Conservation (phyloP, 108 stramenopile species). For the Skeletonema marinoi region DNA sequence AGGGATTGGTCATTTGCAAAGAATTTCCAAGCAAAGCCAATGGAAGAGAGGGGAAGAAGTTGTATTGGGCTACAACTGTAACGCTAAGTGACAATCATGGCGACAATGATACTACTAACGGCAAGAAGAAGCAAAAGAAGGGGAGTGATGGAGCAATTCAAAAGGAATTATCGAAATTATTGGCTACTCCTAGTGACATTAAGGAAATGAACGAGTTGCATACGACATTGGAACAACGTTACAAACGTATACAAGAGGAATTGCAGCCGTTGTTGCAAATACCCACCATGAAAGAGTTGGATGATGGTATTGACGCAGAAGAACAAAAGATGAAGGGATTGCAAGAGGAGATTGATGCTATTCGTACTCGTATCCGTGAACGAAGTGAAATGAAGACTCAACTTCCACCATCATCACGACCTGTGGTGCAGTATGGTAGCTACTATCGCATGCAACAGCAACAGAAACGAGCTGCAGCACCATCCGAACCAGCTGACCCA, state of each 20-base stretch:
- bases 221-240: conserved; percentile 22
- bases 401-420: neutral
- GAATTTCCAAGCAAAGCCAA: conserved; percentile 60
- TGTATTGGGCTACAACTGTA: conserved; percentile 67
- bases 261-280: conserved; percentile 37
- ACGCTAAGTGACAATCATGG: neutral
- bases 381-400: neutral
- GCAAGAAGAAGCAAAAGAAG: conserved; percentile 36
- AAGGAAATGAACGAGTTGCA: conserved; percentile 26
- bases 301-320: conserved; percentile 19
- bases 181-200: conserved; percentile 49
- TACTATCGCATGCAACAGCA: conserved; percentile 14
- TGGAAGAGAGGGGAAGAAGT: conserved; percentile 48
- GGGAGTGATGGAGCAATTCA: conserved; percentile 30
- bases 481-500: conserved; percentile 37
- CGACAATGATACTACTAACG: neutral
- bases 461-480: neutral
- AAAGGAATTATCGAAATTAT: conserved; percentile 25
- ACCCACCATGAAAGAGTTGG: conserved; percentile 67
- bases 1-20: conserved; percentile 64
- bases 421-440: neutral
- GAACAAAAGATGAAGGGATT: conserved; percentile 49
- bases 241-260: conserved; percentile 30
- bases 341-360: conserved; percentile 28
- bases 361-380: conserved; percentile 36